Base-by-base conservation (phyloP, 208 protist genomes). In the Trypanosomatidae sp. region DNA sequence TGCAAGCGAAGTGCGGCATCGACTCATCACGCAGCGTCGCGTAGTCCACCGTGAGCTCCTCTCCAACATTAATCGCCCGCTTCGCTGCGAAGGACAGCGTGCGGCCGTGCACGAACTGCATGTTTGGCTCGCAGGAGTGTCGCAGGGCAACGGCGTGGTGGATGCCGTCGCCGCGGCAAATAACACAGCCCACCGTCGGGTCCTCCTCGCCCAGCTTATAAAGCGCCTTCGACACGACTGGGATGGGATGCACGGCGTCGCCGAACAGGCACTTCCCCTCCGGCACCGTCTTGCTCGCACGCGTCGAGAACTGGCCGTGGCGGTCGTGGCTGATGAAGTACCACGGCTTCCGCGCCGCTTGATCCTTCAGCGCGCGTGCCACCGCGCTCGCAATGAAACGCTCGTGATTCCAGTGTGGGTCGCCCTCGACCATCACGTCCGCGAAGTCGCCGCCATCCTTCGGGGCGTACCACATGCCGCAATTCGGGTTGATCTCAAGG, bases 401-500 rank as follows among this genome's bases (percentile, higher is more conserved):
- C 66, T 95, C 89, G 72, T 95, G 91, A 58, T 89, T 84, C 89
- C 91, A 95, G 65, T 83, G 82, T 28, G 82, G 77, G 82, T 95
- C 91, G 58, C 82, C 82, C 71, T 90, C 67, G 41, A 95, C 91
- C 87, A 93, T 94, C 28, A 94, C 73, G 67, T 95, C 91, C 19
- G 91, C 91, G 71, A 93, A 95, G 81, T 95, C 91, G 22, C 91
- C 91, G 64, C 88, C 89, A 60, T 93, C 91, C 66, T 91, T 90
- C 36, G 86, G 77, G 64, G 78, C 68, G 75, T 97, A 97, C 89
- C 90, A 95, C 91, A 97, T 95, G 2, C 92, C 92, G 77, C 90
- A 95, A 80, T 97, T 97, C 39, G 90, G 90, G 71, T 97, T 97
- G 77, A 97, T 97, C 76, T 97, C 92, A 15, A 97, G 78, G 66